Evolutionary conservation across 306 rosid species (phyloP).

Genomic region (Dalbergia cochinchinensis): DNA sequence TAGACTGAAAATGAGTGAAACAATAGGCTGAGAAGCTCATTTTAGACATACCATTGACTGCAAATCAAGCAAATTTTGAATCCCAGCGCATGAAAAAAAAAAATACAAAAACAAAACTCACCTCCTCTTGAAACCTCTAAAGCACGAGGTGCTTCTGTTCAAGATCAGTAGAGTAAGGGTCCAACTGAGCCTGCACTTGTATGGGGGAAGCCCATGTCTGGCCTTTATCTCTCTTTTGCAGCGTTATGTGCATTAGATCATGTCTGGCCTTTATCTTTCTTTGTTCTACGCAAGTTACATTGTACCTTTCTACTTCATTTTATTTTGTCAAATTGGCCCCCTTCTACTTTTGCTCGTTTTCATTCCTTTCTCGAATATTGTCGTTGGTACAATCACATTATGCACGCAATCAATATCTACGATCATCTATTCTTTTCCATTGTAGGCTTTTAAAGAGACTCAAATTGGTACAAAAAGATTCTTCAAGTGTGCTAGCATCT

Average conservation of each 20-base stretch:
- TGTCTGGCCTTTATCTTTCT: no score
- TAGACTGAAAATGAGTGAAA: conserved; percentile 20
- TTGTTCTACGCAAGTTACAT: no score
- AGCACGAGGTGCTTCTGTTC: conserved; percentile 99
- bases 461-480: no score
- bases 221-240: conserved; percentile 97
- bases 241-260: conserved; percentile 89
- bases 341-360: no score
- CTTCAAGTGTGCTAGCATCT: no score
- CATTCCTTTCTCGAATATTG: no score
- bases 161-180: conserved; percentile 77
- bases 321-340: no score
- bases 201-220: conserved; percentile 99
- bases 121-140: conserved; percentile 99
- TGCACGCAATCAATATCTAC: no score
- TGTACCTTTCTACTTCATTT: no score
- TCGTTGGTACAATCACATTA: no score
- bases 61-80: conserved; percentile 14
- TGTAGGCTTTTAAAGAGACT: no score
- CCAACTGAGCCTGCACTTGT: conserved; percentile 88
- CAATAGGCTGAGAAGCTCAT: conserved; percentile 20
- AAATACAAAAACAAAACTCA: conserved; percentile 37
- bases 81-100: not conserved
- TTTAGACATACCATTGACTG: conserved; percentile 14
- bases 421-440: no score